Evolutionary conservation across 2,329 filamentous ascomycete species (phyloP).

Genomic region (Drechslerella dactyloides): DNA sequence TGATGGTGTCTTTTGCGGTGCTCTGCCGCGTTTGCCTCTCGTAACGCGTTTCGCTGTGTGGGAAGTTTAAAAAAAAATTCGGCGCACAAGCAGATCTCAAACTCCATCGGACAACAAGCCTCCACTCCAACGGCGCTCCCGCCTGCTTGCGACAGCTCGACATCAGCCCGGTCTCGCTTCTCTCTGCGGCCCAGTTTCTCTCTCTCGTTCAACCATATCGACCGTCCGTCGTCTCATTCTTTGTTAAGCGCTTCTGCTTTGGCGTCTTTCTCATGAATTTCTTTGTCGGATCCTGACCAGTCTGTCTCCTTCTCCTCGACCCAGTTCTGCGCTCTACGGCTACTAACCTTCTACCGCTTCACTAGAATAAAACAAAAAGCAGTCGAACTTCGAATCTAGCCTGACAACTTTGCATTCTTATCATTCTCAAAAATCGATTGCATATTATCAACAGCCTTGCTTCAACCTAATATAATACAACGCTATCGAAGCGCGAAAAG

Average conservation of each 20-base stretch:
- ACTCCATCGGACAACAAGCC: constrained; percentile 36
- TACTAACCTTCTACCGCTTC: constrained; percentile 8
- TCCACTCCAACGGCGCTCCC: constrained; percentile 29
- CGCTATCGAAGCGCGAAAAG: constrained; percentile 7
- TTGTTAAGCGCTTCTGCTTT: constrained; percentile 32
- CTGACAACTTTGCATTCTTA: constrained; percentile 4
- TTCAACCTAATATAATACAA: constrained; percentile 22
- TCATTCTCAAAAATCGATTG: neutral
- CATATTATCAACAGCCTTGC: constrained; percentile 15
- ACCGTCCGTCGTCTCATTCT: constrained; percentile 8
- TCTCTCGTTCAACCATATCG: constrained; percentile 7
- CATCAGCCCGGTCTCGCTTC: constrained; percentile 4
- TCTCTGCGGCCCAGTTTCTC: constrained; percentile 6
- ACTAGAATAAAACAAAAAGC: constrained; percentile 1
- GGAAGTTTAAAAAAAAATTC: constrained; percentile 14
- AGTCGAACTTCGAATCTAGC: neutral
- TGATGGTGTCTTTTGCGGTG: neutral
- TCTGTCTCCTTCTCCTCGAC: constrained; percentile 19
- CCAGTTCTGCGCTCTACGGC: neutral
- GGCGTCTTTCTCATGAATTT: constrained; percentile 38
- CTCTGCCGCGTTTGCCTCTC: constrained; percentile 42
- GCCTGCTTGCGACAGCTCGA: constrained; percentile 2
- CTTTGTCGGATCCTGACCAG: constrained; percentile 15
- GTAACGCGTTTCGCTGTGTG: constrained; percentile 38
- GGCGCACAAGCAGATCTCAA: constrained; percentile 17